Conservation (phyloP, 1,284 basidiomycete species). For the Tausonia pullulans region DNA sequence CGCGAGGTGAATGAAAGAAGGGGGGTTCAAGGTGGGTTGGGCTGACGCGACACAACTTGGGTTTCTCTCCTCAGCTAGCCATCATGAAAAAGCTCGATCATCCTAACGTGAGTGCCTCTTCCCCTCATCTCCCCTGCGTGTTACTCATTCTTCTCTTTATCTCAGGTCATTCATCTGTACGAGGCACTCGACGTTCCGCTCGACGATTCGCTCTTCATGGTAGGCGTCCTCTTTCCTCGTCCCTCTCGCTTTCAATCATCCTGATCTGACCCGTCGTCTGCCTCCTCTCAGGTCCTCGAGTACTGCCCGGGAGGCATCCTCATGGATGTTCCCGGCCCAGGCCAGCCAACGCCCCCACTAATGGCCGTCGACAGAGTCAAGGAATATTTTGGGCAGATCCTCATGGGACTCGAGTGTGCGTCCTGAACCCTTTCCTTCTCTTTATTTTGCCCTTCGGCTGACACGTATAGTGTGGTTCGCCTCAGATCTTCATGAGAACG, state of each 20-base stretch:
- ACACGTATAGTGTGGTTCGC: conserved; percentile 23
- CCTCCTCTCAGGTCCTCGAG: conserved; percentile 33
- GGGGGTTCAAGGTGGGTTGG: neutral
- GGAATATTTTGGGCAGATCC: conserved; percentile 43
- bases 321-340: conserved; percentile 33
- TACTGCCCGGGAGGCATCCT: conserved; percentile 41
- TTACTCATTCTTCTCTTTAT: conserved; percentile 26
- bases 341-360: conserved; percentile 26
- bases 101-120: conserved; percentile 28
- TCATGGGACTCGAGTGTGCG: conserved; percentile 36
- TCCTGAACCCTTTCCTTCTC: neutral
- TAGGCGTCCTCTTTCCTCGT: conserved; percentile 17
- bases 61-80: conserved; percentile 27
- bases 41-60: neutral
- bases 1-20: neutral
- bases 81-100: conserved; percentile 40
- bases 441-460: neutral
- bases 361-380: conserved; percentile 24
- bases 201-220: conserved; percentile 42
- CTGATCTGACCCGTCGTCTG: neutral
- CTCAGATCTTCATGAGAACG: conserved; percentile 41
- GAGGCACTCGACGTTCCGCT: conserved; percentile 45
- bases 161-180: conserved; percentile 41
- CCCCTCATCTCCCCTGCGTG: neutral
- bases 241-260: neutral